These are phyloP conservation scores for Pythium plurisporium DNA, from an alignment of 352 stramenopile genomes.

Conservation along the genomic window DNA sequence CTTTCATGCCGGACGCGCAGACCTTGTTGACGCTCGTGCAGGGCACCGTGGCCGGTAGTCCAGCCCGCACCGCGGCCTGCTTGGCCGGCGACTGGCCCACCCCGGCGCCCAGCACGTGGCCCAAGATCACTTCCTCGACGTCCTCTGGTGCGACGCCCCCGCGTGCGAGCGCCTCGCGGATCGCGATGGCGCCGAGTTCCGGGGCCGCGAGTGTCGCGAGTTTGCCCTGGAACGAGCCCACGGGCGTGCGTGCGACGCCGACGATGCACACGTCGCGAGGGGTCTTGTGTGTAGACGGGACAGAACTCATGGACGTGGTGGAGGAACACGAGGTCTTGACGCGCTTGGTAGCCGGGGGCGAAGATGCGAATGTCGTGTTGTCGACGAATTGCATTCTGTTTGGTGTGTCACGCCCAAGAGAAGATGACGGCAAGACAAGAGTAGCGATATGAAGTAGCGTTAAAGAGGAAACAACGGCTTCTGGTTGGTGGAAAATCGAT, in stretches of 20 bases:
- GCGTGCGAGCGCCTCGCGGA: conserved; percentile 51
- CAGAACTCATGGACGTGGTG: background rate
- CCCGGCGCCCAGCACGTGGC: conserved; percentile 92
- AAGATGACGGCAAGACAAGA: conserved; percentile 5
- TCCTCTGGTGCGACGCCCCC: conserved; percentile 37
- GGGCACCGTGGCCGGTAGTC: conserved; percentile 71
- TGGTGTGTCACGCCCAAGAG: too few relatives aligned
- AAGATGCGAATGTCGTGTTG: background rate
- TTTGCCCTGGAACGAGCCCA: conserved; percentile 89
- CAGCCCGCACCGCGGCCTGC: conserved; percentile 81
- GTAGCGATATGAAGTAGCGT: conserved; percentile 25
- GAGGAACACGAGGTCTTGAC: background rate
- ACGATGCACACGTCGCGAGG: conserved; percentile 88
- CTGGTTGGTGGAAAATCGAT: conserved; percentile 12
- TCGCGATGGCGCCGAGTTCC: conserved; percentile 86
- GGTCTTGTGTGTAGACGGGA: background rate
- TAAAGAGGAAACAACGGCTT: too few relatives aligned
- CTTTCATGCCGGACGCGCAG: conserved; percentile 93
- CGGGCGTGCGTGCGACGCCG: conserved; percentile 92
- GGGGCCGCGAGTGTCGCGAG: conserved; percentile 82
- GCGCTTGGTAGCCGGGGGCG: background rate
- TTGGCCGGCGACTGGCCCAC: conserved; percentile 94
- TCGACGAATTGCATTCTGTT: conserved; percentile 1
- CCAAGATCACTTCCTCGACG: conserved; percentile 94
- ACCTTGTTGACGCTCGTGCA: conserved; percentile 99